Percentiles rank a stretch among this genome's conserved stretches.
These are phyloP conservation scores for Kingdonia uniflora DNA, from an alignment of 164 flowering plant species.

Conservation along the genomic window DNA sequence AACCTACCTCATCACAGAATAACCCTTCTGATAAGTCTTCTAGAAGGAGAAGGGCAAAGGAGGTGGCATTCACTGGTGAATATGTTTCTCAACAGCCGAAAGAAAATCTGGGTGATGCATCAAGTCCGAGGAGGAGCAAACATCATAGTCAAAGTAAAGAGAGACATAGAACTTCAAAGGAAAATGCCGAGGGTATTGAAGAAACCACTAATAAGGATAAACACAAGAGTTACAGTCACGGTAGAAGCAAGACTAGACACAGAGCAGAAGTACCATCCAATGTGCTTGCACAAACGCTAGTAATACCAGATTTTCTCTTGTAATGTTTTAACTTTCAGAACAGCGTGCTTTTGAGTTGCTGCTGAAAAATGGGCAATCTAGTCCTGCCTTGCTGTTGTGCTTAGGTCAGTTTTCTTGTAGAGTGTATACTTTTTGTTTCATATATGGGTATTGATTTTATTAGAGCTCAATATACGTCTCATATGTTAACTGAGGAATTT, in stretches of 20 bases:
- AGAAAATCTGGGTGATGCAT: constrained; percentile 19
- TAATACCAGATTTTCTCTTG: constrained; percentile 79
- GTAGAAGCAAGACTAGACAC: constrained; percentile 45
- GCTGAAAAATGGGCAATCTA: background rate
- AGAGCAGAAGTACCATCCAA: constrained; percentile 31
- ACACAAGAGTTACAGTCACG: constrained; percentile 37
- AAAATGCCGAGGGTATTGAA: constrained; percentile 27
- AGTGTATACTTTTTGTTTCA: background rate
- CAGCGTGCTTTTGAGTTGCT: constrained; percentile 1
- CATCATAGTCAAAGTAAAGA: constrained; percentile 46
- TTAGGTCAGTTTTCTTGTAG: background rate
- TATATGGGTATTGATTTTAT: background rate
- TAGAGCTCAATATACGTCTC: too few species aligned
- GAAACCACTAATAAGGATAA: constrained; percentile 27
- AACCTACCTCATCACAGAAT: constrained; percentile 20
- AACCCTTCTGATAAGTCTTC: constrained; percentile 25
- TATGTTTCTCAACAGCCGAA: constrained; percentile 21
- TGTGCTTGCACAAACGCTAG: constrained; percentile 40
- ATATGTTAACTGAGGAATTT: too few species aligned
- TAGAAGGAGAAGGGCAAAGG: constrained; percentile 42
- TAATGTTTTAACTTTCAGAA: constrained; percentile 17
- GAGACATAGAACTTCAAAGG: constrained; percentile 28
- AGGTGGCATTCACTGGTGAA: constrained; percentile 18
- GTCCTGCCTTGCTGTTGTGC: background rate
- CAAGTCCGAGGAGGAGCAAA: constrained; percentile 40